Conservation (phyloP, 768 basidiomycete species). For the Lepiota venenata region DNA sequence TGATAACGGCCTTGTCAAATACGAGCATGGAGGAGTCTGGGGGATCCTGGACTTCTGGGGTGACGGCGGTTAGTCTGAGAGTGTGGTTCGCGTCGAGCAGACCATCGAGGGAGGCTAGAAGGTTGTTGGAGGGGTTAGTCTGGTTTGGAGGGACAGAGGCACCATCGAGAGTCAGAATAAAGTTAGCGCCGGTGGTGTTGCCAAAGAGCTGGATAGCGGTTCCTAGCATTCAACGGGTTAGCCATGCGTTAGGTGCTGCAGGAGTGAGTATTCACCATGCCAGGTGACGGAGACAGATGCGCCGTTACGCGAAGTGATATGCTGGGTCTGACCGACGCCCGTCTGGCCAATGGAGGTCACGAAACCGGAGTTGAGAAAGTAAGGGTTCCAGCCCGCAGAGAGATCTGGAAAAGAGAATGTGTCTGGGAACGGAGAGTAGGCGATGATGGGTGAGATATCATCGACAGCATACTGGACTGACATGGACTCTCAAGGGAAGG, state of each 20-base stretch:
- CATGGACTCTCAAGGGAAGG: slow-evolving; percentile 19
- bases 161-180: slow-evolving; percentile 53
- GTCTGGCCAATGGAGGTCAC: slow-evolving; percentile 33
- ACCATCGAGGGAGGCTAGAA: slow-evolving; percentile 48
- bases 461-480: slow-evolving; percentile 47
- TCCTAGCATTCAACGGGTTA: slow-evolving; percentile 36
- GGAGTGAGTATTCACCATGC: slow-evolving; percentile 47
- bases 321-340: slow-evolving; percentile 55
- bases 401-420: slow-evolving; percentile 46
- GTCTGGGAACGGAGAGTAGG: slow-evolving; percentile 60
- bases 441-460: slow-evolving; percentile 63
- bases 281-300: slow-evolving; percentile 56
- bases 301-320: slow-evolving; percentile 58
- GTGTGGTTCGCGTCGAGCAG: slow-evolving; percentile 50
- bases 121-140: slow-evolving; percentile 24
- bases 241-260: not conserved
- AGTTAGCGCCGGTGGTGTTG: slow-evolving; percentile 38
- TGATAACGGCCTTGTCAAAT: slow-evolving; percentile 58
- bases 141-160: slow-evolving; percentile 18
- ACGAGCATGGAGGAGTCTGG: slow-evolving; percentile 36
- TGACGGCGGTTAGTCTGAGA: slow-evolving; percentile 49
- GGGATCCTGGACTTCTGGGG: slow-evolving; percentile 19
- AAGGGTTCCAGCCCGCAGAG: slow-evolving; percentile 65
- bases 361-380: slow-evolving; percentile 50
- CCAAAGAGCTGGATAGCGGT: slow-evolving; percentile 63